phyloP scores from a whole-genome alignment of 2,329 filamentous ascomycete species.

The Pseudopithomyces maydicus region DNA sequence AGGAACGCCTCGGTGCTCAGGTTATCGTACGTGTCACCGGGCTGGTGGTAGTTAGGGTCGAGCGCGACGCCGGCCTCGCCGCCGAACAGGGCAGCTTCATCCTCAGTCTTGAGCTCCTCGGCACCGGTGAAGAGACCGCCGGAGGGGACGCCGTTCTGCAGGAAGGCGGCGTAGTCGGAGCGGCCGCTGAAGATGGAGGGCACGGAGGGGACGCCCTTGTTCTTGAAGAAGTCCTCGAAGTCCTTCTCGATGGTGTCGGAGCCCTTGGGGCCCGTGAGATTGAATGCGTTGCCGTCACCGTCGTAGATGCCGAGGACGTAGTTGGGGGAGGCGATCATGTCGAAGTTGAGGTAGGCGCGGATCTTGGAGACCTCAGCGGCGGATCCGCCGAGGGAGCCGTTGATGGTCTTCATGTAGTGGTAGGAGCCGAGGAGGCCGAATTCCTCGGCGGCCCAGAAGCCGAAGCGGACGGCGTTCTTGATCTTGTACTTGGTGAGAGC shows the following conservation, averaged over 20 bases:
- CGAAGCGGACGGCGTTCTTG: conserved; percentile 48
- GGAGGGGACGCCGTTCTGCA: conserved; percentile 46
- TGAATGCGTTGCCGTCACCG: conserved; percentile 44
- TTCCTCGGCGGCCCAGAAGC: conserved; percentile 49
- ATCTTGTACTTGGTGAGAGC: conserved; percentile 46
- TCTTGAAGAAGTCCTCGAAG: conserved; percentile 43
- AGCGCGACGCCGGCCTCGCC: conserved; percentile 44
- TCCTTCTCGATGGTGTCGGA: conserved; percentile 43
- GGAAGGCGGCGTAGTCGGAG: conserved; percentile 49
- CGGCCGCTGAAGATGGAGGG: conserved; percentile 45
- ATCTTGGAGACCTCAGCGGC: conserved; percentile 43
- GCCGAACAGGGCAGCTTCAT: conserved; percentile 43
- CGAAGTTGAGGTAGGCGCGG: conserved; percentile 50
- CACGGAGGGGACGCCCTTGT: conserved; percentile 36
- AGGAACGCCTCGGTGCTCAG: conserved; percentile 43
- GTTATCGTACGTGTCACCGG: conserved; percentile 45
- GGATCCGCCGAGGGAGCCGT: conserved; percentile 35
- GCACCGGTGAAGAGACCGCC: conserved; percentile 49
- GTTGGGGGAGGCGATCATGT: conserved; percentile 50
- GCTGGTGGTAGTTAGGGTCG: conserved; percentile 46
- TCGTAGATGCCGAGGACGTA: conserved; percentile 48
- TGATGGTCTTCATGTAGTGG: conserved; percentile 45
- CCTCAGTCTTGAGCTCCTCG: conserved; percentile 46
- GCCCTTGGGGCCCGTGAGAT: conserved; percentile 43
- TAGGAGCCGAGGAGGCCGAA: conserved; percentile 46